Conservation (phyloP, 2,329 filamentous ascomycete species). For the Aspergillus aculeatinus region DNA sequence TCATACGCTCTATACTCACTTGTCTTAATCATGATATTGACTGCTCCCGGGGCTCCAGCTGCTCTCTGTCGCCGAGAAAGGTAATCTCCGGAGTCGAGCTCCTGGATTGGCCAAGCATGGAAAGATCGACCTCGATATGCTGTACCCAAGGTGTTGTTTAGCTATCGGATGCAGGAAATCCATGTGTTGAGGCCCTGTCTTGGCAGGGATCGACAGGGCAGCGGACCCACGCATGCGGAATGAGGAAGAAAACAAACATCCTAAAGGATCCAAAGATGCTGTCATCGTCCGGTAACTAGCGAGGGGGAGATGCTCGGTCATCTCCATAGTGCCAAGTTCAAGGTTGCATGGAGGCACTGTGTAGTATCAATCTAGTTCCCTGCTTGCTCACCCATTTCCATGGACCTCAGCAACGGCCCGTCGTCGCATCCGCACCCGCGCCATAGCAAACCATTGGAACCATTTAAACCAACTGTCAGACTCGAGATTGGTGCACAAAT, state of each 20-base stretch:
- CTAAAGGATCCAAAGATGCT: neutral
- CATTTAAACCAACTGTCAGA: neutral
- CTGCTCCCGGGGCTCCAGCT: neutral
- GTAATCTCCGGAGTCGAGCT: neutral
- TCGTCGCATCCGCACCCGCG: neutral
- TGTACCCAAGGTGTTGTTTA: neutral
- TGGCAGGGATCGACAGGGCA: neutral
- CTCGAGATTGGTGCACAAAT: neutral
- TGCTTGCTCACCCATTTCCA: neutral
- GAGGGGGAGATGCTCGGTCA: neutral
- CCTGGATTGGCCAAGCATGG: neutral
- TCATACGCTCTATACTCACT: neutral
- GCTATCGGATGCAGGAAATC: neutral
- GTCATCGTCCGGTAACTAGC: neutral
- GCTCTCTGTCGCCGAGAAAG: neutral
- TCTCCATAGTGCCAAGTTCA: neutral
- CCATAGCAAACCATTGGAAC: too few relatives aligned
- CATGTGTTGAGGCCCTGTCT: neutral
- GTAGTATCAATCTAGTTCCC: neutral
- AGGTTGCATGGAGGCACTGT: neutral
- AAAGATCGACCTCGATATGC: neutral
- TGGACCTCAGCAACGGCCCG: neutral
- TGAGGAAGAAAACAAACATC: neutral
- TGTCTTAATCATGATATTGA: neutral
- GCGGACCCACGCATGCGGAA: neutral